These are phyloP conservation scores for Lanmaoa pseudosensibilis DNA, from an alignment of 768 basidiomycete species.

Conservation along the genomic window DNA sequence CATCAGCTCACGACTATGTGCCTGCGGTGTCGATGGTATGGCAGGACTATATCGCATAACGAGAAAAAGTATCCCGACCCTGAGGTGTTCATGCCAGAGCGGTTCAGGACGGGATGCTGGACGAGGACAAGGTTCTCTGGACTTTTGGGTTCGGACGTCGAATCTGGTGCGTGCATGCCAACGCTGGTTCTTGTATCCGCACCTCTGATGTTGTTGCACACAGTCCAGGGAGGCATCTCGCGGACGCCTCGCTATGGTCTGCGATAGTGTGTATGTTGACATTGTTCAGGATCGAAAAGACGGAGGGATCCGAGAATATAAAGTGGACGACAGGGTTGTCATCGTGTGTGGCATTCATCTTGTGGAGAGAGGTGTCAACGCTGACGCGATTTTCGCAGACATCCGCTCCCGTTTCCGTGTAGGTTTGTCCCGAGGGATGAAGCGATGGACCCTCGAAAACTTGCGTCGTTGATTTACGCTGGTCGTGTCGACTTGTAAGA, in stretches of 20 bases:
- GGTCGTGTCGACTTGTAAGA: constrained; percentile 7
- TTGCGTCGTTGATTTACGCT: constrained; percentile 11
- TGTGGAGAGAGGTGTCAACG: not conserved
- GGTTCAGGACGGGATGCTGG: constrained; percentile 31
- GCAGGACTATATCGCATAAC: constrained; percentile 44
- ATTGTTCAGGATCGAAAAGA: constrained; percentile 19
- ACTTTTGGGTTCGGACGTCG: constrained; percentile 25
- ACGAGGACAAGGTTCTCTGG: constrained; percentile 12
- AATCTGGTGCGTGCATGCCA: constrained; percentile 13
- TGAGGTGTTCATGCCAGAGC: constrained; percentile 37
- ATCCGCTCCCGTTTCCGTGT: constrained; percentile 21
- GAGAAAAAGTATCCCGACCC: constrained; percentile 37
- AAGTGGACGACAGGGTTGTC: constrained; percentile 19
- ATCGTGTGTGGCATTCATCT: not conserved
- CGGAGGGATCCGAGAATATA: constrained; percentile 15
- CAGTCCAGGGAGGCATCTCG: constrained; percentile 24
- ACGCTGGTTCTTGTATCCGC: not conserved
- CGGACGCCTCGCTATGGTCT: constrained; percentile 23
- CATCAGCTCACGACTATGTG: no score
- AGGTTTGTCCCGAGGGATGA: constrained; percentile 15
- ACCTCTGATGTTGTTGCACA: not conserved
- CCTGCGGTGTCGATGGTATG: not conserved
- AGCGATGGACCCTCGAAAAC: constrained; percentile 13
- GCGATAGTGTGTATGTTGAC: constrained; percentile 21
- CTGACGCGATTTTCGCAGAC: not conserved